Percentiles rank a stretch among this genome's conserved stretches.
These are phyloP conservation scores for Umbelopsis vinacea DNA, from an alignment of 192 early-diverging fungal species.

Conservation along the genomic window DNA sequence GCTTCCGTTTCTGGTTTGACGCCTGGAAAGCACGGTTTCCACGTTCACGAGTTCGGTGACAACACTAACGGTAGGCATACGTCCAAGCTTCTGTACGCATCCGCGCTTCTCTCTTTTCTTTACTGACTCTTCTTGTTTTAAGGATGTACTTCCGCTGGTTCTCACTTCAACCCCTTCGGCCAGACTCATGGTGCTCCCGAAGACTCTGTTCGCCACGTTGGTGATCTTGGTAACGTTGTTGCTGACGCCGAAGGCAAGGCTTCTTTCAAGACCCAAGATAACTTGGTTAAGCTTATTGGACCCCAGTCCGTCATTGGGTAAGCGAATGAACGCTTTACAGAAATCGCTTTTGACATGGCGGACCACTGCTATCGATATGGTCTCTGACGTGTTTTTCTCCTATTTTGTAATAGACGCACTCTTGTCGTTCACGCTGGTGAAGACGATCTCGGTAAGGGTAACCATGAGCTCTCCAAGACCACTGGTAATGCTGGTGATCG, in stretches of 20 bases:
- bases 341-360: too few species aligned
- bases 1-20: slow-evolving; percentile 64
- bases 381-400: too few species aligned
- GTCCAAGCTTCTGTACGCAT: neutral
- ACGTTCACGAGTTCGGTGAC: slow-evolving; percentile 86
- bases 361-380: too few species aligned
- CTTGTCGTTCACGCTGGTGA: slow-evolving; percentile 83
- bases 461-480: slow-evolving; percentile 69
- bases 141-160: slow-evolving; percentile 84
- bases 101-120: neutral
- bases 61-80: slow-evolving; percentile 65
- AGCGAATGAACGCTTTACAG: slow-evolving; percentile 2
- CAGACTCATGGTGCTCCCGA: slow-evolving; percentile 80
- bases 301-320: slow-evolving; percentile 76
- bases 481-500: slow-evolving; percentile 92
- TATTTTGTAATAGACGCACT: slow-evolving; percentile 57
- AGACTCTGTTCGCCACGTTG: slow-evolving; percentile 75
- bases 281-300: slow-evolving; percentile 76
- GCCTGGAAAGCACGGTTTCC: slow-evolving; percentile 85
- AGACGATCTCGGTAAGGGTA: slow-evolving; percentile 87
- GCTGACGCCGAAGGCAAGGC: slow-evolving; percentile 62
- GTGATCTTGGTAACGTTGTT: slow-evolving; percentile 88
- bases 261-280: slow-evolving; percentile 57
- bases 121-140: neutral
- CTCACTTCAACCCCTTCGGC: slow-evolving; percentile 84